These are phyloP conservation scores for Pseudonectria buxi DNA, from an alignment of 2,329 filamentous ascomycete species.

Conservation along the genomic window DNA sequence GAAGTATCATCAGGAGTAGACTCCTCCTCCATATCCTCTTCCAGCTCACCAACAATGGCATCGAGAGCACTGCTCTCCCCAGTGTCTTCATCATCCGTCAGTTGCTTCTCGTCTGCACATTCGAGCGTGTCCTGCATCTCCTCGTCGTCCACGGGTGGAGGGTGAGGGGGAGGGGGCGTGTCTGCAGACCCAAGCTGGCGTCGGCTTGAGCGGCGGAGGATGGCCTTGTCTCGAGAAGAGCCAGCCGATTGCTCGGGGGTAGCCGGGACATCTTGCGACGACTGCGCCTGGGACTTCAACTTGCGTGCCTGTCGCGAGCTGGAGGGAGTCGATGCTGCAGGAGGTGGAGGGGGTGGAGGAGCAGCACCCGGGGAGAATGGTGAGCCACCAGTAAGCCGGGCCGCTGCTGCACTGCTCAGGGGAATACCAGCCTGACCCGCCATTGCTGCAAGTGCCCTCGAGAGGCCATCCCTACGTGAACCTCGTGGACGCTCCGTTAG, in stretches of 20 bases:
- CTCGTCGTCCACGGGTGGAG: constrained; percentile 52
- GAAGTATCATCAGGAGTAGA: constrained; percentile 61
- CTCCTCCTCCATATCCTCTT: constrained; percentile 73
- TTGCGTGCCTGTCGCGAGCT: constrained; percentile 38
- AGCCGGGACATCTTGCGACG: constrained; percentile 32
- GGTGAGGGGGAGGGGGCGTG: constrained; percentile 42
- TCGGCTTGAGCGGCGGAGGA: constrained; percentile 56
- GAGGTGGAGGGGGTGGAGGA: constrained; percentile 32
- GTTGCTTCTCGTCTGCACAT: constrained; percentile 84
- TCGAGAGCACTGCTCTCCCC: constrained; percentile 66
- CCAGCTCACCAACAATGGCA: constrained; percentile 82
- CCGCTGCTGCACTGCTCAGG: constrained; percentile 38
- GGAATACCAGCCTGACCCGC: constrained; percentile 63
- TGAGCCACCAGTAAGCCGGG: constrained; percentile 40
- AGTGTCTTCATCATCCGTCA: constrained; percentile 64
- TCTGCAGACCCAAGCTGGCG: constrained; percentile 49
- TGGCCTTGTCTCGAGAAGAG: constrained; percentile 50
- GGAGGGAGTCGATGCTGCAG: constrained; percentile 33
- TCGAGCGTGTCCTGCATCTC: constrained; percentile 67
- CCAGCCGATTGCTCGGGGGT: constrained; percentile 40
- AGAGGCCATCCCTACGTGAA: constrained; percentile 57
- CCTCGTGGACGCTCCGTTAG: constrained; percentile 62
- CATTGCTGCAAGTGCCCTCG: constrained; percentile 67
- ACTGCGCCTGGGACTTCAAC: constrained; percentile 41
- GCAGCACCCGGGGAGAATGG: constrained; percentile 30